These are phyloP conservation scores for Euphorbia pulcherrima DNA, from an alignment of 345 rosid species.

Conservation along the genomic window DNA sequence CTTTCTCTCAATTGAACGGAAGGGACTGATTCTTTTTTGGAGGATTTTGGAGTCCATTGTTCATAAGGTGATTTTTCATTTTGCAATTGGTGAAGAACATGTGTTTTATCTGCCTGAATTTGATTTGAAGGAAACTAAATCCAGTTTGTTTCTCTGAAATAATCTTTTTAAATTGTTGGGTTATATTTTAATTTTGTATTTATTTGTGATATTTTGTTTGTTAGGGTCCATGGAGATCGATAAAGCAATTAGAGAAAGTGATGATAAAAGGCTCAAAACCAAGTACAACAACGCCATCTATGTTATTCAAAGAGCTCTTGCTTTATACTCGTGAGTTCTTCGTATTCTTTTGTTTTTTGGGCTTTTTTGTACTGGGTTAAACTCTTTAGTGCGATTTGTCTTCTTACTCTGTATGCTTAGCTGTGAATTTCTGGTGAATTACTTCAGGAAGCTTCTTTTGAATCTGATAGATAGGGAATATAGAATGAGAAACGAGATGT, in stretches of 20 bases:
- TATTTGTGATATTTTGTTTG: conserved; percentile 7
- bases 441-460: conserved; percentile 3
- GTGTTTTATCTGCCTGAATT: background rate
- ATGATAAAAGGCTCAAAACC: conserved; percentile 83
- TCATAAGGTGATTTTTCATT: conserved; percentile 13
- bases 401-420: conserved; percentile 8
- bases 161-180: conserved; percentile 5
- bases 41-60: conserved; percentile 7
- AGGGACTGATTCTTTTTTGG: background rate
- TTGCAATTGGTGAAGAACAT: background rate
- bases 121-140: conserved; percentile 7
- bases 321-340: conserved; percentile 78
- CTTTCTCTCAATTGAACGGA: background rate
- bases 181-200: background rate
- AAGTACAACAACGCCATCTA: conserved; percentile 85
- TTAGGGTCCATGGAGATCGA: conserved; percentile 79
- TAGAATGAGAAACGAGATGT: background rate
- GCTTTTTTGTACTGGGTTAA: conserved; percentile 2
- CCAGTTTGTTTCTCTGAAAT: background rate
- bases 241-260: conserved; percentile 73
- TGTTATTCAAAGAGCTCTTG: conserved; percentile 79
- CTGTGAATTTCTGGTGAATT: conserved; percentile 11
- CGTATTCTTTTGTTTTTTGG: conserved; percentile 10
- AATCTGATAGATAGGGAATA: background rate
- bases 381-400: conserved; percentile 5